Evolutionary conservation across 108 stramenopile species (phyloP), one percentile per base, ranked within the genome.

Genomic region (Ochromonas danica): DNA sequence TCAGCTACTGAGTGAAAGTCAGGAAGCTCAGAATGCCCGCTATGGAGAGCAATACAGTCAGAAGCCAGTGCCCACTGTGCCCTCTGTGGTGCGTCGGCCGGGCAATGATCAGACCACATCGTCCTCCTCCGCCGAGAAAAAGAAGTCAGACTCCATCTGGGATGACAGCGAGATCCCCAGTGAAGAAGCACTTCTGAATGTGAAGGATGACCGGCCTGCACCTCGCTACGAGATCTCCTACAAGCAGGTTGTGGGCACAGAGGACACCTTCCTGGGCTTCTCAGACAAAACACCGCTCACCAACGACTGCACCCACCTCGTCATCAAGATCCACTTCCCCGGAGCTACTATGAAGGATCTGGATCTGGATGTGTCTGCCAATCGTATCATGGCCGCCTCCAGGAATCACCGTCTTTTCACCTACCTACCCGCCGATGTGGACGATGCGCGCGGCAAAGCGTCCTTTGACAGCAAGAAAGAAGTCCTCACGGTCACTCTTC

Each of bases 161-260:
- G 45, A 39, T 3, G 63, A 71, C 6, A 77, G 82, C 10, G 84
- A 84, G 38, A 79, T 82, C 1, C 61, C 71, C 22, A 35, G 27
- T 2, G 82, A 84, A 22, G 65, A 80, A 25, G 62, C 80, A 10
- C 40, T 82, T 28, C 17, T 70, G 22, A 81, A 79, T 30, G 40
- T 79, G 17, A 42, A 71, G 25, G 82, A 83, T 82, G 45, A 36
- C 25, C 78, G 82, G 39, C 84, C 84, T n/a, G 42, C 78, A 25
- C 84, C 84, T 62, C 35, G 82, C 0, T 84, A 83, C 42, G 84
- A 84, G 30, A 77, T 82, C 22, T 36, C 77, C n/a, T 84, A 82
- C 80, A 83, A 84, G 80, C 84, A 84, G 71, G 72, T 42, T 36
- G 84, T 84, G 1, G 82, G 82, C 82, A 71, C 82, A 39, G 81